Base-by-base conservation (phyloP, 1,284 basidiomycete genomes). In the Anthracocystis walkeri region DNA sequence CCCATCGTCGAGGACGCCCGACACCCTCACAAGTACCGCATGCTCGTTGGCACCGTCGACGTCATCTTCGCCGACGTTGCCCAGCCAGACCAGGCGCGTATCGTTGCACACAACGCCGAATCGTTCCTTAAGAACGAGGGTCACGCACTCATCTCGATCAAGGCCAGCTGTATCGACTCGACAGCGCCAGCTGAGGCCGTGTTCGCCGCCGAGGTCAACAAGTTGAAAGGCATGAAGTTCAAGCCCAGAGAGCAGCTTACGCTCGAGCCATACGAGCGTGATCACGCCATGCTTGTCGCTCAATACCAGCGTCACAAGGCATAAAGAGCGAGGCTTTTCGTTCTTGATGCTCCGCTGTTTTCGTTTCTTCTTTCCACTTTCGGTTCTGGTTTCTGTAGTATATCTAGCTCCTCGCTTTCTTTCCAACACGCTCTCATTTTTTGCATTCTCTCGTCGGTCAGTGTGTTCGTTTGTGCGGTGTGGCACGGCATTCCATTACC, bases 121-220 rank as follows among this genome's bases (percentile, higher is more conserved):
- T 92, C 92, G 86, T 99, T 99, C 91, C 89, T 99, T 77, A 97
- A 97, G 87, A 92, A 97, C 86, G 90, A 90, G 46, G 96, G 97
- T 4, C 93, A 97, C 83, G 89, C 91, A 77, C 90, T 99, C 82
- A 95, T 99, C 82, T 98, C 95, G 65, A 97, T 99, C 90, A 99
- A 99, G 89, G 97, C 97, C 52, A 95, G 93, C 85, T 99, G 96
- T 89, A 93, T 99, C 87, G 97, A 99, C 87, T 98, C 94, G 57
- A 97, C 95, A 29, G 90, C 90, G 5, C 90, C 93, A 2, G 91
- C 96, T 18, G 94, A 95, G 78, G 91, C 91, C 25, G 93, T 98
- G 44, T 99, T 98, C 82, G 92, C 93, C 3, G 88, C 89, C 58
- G 94, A 99, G 87, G 92, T 98, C 61, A 91, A 95, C 86, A 90